Percentiles rank a stretch among this genome's conserved stretches.
phyloP scores from a whole-genome alignment of 176 grass and related monocot genomes.

The Otatea glauca region DNA sequence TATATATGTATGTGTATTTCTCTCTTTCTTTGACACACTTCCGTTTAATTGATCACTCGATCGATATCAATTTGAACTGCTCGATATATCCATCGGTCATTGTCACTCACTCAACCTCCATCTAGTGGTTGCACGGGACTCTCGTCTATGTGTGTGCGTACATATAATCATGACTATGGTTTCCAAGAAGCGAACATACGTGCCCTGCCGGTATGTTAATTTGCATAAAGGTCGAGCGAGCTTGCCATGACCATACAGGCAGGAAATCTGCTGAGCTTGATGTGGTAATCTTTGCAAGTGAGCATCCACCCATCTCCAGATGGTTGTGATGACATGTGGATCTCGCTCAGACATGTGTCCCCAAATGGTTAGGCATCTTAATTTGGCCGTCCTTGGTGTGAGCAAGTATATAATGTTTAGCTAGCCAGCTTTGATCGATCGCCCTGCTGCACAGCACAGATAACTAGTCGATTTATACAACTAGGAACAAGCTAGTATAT shows the following conservation, averaged over 20 bases:
- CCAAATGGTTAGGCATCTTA: background rate
- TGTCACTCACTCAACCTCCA: conserved; percentile 3
- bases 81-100: background rate
- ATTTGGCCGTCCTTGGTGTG: background rate
- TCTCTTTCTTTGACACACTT: too few species aligned
- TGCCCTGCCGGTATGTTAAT: too few species aligned
- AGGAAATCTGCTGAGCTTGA: background rate
- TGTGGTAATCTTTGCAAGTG: background rate
- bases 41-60: too few species aligned
- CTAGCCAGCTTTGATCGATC: background rate
- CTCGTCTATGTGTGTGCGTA: background rate
- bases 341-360: background rate
- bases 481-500: background rate
- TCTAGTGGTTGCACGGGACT: background rate
- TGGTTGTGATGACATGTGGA: background rate
- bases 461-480: background rate
- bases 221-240: too few species aligned
- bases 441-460: background rate
- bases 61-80: background rate
- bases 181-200: too few species aligned
- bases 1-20: too few species aligned
- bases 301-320: background rate
- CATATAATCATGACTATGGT: too few species aligned
- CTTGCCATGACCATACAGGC: too few species aligned
- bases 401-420: background rate